Conservation (phyloP, 345 rosid species). For the Microthlaspi erraticum region DNA sequence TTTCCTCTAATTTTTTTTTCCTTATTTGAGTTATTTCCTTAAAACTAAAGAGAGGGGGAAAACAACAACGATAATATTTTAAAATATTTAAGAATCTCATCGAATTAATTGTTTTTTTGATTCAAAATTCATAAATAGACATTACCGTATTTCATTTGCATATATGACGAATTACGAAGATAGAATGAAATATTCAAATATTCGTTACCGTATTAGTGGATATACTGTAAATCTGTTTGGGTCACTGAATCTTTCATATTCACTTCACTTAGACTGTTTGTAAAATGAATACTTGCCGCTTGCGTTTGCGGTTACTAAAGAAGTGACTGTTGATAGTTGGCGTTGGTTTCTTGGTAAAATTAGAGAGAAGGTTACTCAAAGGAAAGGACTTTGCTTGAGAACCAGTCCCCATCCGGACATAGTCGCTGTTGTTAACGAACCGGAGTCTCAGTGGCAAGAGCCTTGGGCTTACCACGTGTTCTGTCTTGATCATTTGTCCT, state of each 20-base stretch:
- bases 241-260: too few species aligned
- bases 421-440: conserved; percentile 6
- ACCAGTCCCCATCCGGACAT: conserved; percentile 33
- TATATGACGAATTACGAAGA: too few species aligned
- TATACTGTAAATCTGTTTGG: too few species aligned
- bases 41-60: too few species aligned
- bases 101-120: not conserved
- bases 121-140: not conserved
- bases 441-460: conserved; percentile 10
- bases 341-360: conserved; percentile 27
- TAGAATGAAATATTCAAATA: too few species aligned
- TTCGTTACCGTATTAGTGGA: too few species aligned
- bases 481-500: conserved; percentile 7
- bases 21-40: too few species aligned
- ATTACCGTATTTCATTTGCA: not conserved
- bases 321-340: conserved; percentile 2
- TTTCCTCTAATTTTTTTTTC: too few species aligned
- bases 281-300: not conserved
- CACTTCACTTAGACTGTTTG: too few species aligned
- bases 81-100: not conserved
- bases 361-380: conserved; percentile 25
- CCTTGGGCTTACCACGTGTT: conserved; percentile 23
- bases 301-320: conserved; percentile 23
- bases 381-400: conserved; percentile 27
- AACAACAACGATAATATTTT: not conserved